Conservation (phyloP, 106 monocot species). For the Narthecium ossifragum region DNA sequence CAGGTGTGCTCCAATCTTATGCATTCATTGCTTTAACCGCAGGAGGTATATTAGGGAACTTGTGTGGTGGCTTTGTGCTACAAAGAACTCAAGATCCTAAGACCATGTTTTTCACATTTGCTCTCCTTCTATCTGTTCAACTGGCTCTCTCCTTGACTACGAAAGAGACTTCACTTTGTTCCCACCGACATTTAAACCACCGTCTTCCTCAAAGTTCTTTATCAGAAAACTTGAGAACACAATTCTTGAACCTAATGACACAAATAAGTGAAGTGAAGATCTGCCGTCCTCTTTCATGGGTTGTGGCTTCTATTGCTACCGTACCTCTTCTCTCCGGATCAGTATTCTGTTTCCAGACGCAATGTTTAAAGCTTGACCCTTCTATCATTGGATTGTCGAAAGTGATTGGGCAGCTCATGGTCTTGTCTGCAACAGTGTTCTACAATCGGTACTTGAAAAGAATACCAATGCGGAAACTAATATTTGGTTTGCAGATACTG, state of each 20-base stretch:
- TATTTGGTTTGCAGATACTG: slow-evolving; percentile 45
- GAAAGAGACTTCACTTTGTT: slow-evolving; percentile 29
- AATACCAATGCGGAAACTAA: slow-evolving; percentile 49
- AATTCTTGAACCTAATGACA: slow-evolving; percentile 41
- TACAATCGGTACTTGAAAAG: slow-evolving; percentile 50
- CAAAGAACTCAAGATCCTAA: slow-evolving; percentile 51
- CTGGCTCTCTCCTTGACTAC: slow-evolving; percentile 55
- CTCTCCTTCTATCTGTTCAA: slow-evolving; percentile 54
- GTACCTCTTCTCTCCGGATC: slow-evolving; percentile 81
- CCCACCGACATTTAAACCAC: slow-evolving; percentile 2
- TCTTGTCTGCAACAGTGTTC: slow-evolving; percentile 43
- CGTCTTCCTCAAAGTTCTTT: slow-evolving; percentile 22
- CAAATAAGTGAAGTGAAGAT: slow-evolving; percentile 43
- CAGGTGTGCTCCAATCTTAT: slow-evolving; percentile 64
- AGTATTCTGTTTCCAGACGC: slow-evolving; percentile 82
- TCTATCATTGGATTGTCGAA: slow-evolving; percentile 75
- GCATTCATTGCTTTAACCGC: slow-evolving; percentile 62
- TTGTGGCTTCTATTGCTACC: slow-evolving; percentile 51
- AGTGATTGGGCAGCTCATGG: slow-evolving; percentile 68
- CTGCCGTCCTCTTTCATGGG: slow-evolving; percentile 56
- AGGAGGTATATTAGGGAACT: slow-evolving; percentile 65
- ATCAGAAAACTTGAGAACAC: slow-evolving; percentile 38
- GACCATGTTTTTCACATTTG: slow-evolving; percentile 50
- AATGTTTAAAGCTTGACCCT: slow-evolving; percentile 55
- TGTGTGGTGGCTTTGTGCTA: slow-evolving; percentile 62